Evolutionary conservation across 176 grass and related monocot species (phyloP).

Genomic region (Lolium rigidum): DNA sequence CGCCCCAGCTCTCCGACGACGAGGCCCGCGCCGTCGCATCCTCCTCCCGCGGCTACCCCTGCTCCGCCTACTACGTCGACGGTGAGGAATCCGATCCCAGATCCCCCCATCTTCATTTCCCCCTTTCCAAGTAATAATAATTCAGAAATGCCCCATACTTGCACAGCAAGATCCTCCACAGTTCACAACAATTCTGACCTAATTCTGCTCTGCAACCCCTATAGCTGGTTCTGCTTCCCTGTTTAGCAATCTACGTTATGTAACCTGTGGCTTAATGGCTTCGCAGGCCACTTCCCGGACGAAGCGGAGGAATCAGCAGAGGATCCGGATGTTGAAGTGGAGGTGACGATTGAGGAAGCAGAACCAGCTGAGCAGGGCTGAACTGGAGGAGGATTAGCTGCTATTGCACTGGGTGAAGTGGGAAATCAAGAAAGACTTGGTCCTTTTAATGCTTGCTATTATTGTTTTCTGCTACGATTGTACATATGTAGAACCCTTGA

Average conservation of each 20-base stretch:
- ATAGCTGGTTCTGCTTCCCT: not conserved
- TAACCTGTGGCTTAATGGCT: not conserved
- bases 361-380: conserved; percentile 39
- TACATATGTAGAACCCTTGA: conserved; percentile 31
- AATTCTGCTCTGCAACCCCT: not conserved
- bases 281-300: conserved; percentile 44
- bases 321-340: conserved; percentile 8
- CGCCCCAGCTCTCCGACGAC: conserved; percentile 36
- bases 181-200: not conserved
- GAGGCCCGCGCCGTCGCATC: conserved; percentile 50
- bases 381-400: not conserved
- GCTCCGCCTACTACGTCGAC: conserved; percentile 55
- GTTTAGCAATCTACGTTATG: not conserved
- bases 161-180: not conserved
- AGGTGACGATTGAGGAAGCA: not conserved
- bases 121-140: not conserved
- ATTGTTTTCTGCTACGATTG: conserved; percentile 20
- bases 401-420: conserved; percentile 22
- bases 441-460: conserved; percentile 21
- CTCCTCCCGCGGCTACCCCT: conserved; percentile 52
- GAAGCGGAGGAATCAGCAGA: not conserved
- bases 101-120: conserved; percentile 25
- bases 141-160: not conserved
- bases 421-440: not conserved
- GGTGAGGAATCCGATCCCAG: conserved; percentile 19